Evolutionary conservation across 164 flowering plant genomes (phyloP).

Genomic region (Taxillus chinensis): DNA sequence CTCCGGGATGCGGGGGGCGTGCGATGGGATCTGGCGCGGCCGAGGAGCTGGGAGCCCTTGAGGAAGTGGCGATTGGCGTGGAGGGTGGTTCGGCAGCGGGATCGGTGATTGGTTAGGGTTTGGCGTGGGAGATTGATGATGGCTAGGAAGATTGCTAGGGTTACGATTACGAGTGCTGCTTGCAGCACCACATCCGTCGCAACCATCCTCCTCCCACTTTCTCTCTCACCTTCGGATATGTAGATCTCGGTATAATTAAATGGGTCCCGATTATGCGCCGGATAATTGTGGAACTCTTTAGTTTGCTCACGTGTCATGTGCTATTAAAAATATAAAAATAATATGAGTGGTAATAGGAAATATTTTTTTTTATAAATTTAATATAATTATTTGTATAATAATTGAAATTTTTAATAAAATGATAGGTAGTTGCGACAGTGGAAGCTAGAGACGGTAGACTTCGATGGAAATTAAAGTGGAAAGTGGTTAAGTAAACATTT

Average conservation of each 20-base stretch:
- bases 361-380: too few relatives aligned
- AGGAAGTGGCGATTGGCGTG: conserved; percentile 33
- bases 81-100: conserved; percentile 17
- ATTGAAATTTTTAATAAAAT: too few relatives aligned
- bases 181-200: conserved; percentile 12
- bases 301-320: too few relatives aligned
- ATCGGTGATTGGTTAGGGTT: conserved; percentile 22
- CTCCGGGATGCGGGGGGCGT: conserved; percentile 6
- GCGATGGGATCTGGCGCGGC: conserved; percentile 27
- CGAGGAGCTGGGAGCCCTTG: conserved; percentile 28
- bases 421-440: too few relatives aligned
- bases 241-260: not conserved
- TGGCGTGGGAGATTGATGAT: conserved; percentile 11
- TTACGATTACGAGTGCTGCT: conserved; percentile 13
- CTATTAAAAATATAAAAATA: too few relatives aligned
- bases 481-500: too few relatives aligned
- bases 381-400: too few relatives aligned
- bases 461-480: too few relatives aligned
- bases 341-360: too few relatives aligned
- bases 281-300: not conserved
- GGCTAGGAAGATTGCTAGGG: conserved; percentile 15
- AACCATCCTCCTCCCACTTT: not conserved
- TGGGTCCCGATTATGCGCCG: not conserved
- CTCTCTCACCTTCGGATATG: not conserved
- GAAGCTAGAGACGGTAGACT: too few relatives aligned